Evolutionary conservation across 129 eudicot genomes (phyloP), one percentile per base, ranked within the genome.

Genomic region (Arctium minus): DNA sequence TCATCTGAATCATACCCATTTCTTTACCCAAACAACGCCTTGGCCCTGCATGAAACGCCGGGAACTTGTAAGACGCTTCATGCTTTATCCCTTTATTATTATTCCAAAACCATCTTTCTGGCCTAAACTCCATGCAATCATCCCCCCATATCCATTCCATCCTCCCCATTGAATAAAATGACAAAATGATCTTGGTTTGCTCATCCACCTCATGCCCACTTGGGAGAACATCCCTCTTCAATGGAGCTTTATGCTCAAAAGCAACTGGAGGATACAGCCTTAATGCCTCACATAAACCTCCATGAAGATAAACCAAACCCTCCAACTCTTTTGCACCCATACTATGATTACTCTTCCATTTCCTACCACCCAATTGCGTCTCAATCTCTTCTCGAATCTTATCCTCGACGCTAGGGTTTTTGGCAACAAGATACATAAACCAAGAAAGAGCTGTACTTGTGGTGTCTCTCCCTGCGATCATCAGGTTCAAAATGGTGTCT

Each of bases 1-100:
- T 86, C 60, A 82, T 68, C 74, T 78, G 85, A 2, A 32, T 42
- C 5, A 80, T 72, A 37, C 83, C 53, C 79, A 78, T 39, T 0
- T 77, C 76, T 40, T 77, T 82, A 48, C 89, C 89, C 3, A 73
- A 40, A 48, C 88, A 86, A 40, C 79, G 48, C 48, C 88, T 29
- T 6, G 88, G 88, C 6, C 86, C 88, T 1, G 88, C 81, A 35
- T 79, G 70, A 76, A 85, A 85, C 10, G 88, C 84, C 0, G 77
- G 2, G 53, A 85, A 86, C 46, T 77, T 86, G 7, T 72, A 53
- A 11, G 88, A 73, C 0, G 83, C 77, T 72, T 48, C 86, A 4
- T 77, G 80, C 17, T 72, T 81, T 3, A 81, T 62, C 6, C 44
- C 64, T n/a, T 50, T 31, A 71, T 33, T 1, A 3, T 10, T 2